A percentile compares a stretch with the other conserved stretches of the same genome.
These are phyloP conservation scores for Fraxinus americana DNA, from an alignment of 257 asterid genomes.

Conservation along the genomic window DNA sequence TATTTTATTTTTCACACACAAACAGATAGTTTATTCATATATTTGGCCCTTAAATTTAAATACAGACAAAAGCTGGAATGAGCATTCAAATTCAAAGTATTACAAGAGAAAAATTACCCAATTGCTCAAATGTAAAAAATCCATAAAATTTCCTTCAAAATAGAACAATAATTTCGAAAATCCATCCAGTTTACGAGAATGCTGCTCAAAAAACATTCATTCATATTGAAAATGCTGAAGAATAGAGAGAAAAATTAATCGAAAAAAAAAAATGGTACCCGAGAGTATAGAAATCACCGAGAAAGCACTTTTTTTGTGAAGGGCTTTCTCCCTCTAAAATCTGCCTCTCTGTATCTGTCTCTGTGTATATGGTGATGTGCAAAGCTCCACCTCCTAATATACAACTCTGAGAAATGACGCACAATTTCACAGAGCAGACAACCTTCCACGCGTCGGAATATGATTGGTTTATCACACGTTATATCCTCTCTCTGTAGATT, in stretches of 20 bases:
- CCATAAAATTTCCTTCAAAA: not conserved
- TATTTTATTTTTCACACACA: not conserved
- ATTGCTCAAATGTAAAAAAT: slow-evolving; percentile 2
- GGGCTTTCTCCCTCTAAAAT: not conserved
- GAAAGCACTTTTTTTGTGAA: slow-evolving; percentile 21
- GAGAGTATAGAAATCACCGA: not conserved
- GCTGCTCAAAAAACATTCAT: slow-evolving; percentile 13
- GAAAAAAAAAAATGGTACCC: slow-evolving; percentile 17
- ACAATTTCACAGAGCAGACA: not conserved
- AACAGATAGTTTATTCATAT: not conserved
- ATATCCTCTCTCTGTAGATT: not conserved
- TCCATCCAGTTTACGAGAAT: slow-evolving; percentile 17
- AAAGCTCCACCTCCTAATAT: slow-evolving; percentile 15
- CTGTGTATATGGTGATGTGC: not conserved
- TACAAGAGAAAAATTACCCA: not conserved
- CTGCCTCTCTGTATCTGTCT: not conserved
- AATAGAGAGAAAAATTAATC: not conserved
- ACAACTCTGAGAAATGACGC: not conserved
- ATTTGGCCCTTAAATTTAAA: not conserved
- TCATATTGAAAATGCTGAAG: not conserved
- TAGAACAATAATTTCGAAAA: slow-evolving; percentile 16
- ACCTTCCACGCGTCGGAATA: not conserved
- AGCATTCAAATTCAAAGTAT: not conserved
- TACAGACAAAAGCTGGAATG: not conserved
- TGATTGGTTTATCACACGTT: slow-evolving; percentile 20